Conservation (phyloP, 192 early-diverging fungal species). For the Linnemannia hyalina region DNA sequence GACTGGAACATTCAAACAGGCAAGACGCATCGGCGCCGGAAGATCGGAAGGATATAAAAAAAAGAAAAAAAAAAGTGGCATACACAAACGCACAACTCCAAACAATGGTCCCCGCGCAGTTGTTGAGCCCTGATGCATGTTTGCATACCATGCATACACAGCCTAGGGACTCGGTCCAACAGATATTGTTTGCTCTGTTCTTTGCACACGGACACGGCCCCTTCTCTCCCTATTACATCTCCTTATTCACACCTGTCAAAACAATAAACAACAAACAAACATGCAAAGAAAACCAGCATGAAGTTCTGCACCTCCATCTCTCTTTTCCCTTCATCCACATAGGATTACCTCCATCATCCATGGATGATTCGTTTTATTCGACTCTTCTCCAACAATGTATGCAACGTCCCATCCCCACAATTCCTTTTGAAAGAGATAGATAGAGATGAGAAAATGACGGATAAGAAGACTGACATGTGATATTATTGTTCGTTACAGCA, state of each 20-base stretch:
- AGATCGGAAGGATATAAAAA: neutral
- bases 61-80: neutral
- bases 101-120: too few relatives aligned
- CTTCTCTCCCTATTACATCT: neutral
- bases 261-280: neutral
- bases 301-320: neutral
- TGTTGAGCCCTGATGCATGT: too few relatives aligned
- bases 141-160: too few relatives aligned
- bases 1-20: neutral
- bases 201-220: constrained; percentile 8
- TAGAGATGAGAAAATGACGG: neutral
- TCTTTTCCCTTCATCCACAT: neutral
- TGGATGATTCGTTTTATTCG: neutral
- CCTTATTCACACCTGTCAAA: neutral
- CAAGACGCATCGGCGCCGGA: neutral
- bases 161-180: neutral
- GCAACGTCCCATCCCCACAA: too few relatives aligned
- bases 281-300: too few relatives aligned
- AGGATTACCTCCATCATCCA: neutral
- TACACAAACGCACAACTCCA: neutral
- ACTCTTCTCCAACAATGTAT: neutral
- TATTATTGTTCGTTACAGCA: neutral
- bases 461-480: neutral
- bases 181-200: neutral
- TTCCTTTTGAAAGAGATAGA: too few relatives aligned